phyloP scores from a whole-genome alignment of 2,329 filamentous ascomycete genomes.

The Exophiala oligosperma region DNA sequence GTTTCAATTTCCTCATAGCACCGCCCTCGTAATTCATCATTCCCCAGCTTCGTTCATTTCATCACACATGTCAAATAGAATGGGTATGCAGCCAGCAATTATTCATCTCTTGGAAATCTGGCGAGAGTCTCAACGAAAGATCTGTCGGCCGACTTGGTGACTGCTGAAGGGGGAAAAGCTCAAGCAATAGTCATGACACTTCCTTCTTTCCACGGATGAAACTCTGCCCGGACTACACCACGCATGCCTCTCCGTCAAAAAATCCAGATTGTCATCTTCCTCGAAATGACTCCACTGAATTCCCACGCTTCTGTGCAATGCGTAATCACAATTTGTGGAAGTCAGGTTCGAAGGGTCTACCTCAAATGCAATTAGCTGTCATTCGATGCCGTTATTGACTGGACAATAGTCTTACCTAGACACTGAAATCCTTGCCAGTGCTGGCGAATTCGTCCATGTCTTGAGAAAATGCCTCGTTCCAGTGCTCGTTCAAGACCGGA shows the following conservation, averaged over 20 bases:
- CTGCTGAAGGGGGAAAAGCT: not conserved
- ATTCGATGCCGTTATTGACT: not conserved
- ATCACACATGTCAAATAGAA: too few species aligned
- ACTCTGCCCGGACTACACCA: constrained; percentile 28
- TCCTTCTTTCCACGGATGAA: constrained; percentile 13
- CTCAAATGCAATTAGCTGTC: not conserved
- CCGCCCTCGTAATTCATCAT: not conserved
- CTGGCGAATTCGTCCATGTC: not conserved
- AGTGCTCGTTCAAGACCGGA: not conserved
- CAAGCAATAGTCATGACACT: constrained; percentile 4
- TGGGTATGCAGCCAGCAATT: too few species aligned
- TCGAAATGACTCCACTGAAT: not conserved
- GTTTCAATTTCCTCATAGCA: not conserved
- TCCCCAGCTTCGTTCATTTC: not conserved
- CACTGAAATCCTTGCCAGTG: not conserved
- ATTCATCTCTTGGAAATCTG: not conserved
- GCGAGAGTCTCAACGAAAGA: not conserved
- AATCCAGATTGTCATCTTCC: constrained; percentile 1
- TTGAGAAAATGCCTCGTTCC: not conserved
- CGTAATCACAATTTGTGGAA: not conserved
- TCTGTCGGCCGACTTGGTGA: too few species aligned
- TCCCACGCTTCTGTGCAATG: not conserved
- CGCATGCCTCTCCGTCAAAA: constrained; percentile 19
- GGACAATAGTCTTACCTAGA: not conserved
- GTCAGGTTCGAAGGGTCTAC: not conserved